These are phyloP conservation scores for Arctostaphylos glauca DNA, from an alignment of 148 eudicot genomes.

Conservation along the genomic window DNA sequence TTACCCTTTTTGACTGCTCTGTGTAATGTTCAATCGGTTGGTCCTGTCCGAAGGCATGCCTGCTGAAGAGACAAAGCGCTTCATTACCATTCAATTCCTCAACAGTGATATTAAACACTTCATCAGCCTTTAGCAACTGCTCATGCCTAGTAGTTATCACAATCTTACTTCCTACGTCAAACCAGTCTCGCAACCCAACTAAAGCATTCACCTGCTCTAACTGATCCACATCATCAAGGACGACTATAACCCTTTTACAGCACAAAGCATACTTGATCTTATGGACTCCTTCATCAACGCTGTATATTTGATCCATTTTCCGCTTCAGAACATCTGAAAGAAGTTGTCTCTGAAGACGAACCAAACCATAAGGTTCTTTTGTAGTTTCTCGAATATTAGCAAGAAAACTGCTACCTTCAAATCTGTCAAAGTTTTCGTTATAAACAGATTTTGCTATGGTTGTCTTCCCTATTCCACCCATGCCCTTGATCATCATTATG, in stretches of 20 bases:
- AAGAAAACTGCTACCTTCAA: conserved; percentile 17
- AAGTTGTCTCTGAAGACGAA: conserved; percentile 9
- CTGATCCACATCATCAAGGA: conserved; percentile 18
- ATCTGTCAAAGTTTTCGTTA: conserved; percentile 10
- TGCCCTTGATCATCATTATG: conserved; percentile 15
- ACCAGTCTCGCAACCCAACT: background rate
- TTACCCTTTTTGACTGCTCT: background rate
- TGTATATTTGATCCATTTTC: background rate
- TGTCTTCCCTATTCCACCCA: conserved; percentile 20
- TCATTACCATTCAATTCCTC: conserved; percentile 2
- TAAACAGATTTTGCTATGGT: conserved; percentile 14
- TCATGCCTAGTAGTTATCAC: conserved; percentile 16
- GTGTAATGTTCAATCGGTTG: conserved; percentile 5
- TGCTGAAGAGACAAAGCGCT: conserved; percentile 15
- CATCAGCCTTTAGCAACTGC: conserved; percentile 9
- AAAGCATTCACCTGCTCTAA: background rate
- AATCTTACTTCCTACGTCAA: conserved; percentile 16
- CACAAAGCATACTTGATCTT: conserved; percentile 3
- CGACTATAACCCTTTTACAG: conserved; percentile 15
- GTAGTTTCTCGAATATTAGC: conserved; percentile 11
- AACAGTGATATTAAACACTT: background rate
- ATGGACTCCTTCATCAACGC: conserved; percentile 10
- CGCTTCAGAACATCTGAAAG: conserved; percentile 9
- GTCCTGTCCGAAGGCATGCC: conserved; percentile 12
- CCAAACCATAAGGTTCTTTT: conserved; percentile 6